Base-by-base conservation (phyloP, 108 stramenopile species). In the Stephanodiscus minutulus region DNA sequence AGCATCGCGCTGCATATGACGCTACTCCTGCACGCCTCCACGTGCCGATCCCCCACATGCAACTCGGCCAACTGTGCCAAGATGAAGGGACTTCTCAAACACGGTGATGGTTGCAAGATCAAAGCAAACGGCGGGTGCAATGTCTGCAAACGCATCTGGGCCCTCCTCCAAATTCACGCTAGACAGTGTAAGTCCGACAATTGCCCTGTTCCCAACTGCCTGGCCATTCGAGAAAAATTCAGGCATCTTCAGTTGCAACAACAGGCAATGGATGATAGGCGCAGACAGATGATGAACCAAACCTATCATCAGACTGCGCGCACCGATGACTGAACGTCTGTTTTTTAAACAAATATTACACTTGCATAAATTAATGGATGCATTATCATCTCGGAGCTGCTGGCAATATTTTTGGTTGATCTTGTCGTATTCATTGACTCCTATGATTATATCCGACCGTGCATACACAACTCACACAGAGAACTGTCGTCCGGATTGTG, bases 81-180 rank as follows among this genome's bases (percentile, higher is more conserved):
- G 73, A 99, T 99, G 98, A 99, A 99, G 90, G 96, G 93, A 10
- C 81, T 97, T 10, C 74, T 96, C 60, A 89, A 92, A 65, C 94
- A 97, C 67, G 93, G 89, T 28, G 65, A 79, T 3, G 78, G 84
- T 39, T 99, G 98, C 72, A 77, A 87, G 62, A 59, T 88, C 37
- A 92, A 95, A 80, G 94, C 90, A 11, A 75, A 83, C 65, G 97
- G 97, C 24, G 97, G 97, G 18, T 99, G 98, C 76, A 81, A 90
- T 59, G 90, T 96, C 6, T 99, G 98, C 82, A 96, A 94, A 66
- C 88, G 98, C n/a, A 96, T 98, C 53, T 98, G 94, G 96, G 95
- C 94, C n/a, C 92, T 99, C 20, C 85, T 99, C 54, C 93, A 96
- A 76, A 87, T 99, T 41, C 98, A 99, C 74, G 97, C 98, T 8